These are phyloP conservation scores for Mycosphaerella sp. DNA, from an alignment of 2,329 filamentous ascomycete species.

Conservation along the genomic window DNA sequence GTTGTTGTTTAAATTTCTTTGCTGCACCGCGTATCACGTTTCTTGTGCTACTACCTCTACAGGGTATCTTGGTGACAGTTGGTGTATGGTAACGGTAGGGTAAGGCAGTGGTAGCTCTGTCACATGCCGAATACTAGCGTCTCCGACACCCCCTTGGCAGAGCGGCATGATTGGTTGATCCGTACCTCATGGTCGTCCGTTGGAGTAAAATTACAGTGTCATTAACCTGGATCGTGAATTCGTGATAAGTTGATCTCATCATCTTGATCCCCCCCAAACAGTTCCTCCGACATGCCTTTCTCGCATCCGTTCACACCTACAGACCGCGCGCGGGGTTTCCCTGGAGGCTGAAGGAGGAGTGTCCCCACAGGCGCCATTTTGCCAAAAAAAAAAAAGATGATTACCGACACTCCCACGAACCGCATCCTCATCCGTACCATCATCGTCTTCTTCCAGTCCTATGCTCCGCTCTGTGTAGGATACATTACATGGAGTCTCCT, in stretches of 20 bases:
- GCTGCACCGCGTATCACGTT: background rate
- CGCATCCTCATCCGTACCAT: constrained; percentile 20
- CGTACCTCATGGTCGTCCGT: background rate
- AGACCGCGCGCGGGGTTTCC: background rate
- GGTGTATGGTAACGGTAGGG: too few relatives aligned
- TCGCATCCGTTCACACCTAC: background rate
- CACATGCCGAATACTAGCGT: constrained; percentile 12
- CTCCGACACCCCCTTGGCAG: constrained; percentile 9
- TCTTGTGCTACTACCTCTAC: too few relatives aligned
- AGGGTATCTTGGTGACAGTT: too few relatives aligned
- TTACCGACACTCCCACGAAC: constrained; percentile 20
- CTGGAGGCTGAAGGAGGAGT: background rate
- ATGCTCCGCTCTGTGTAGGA: constrained; percentile 20
- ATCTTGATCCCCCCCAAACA: too few relatives aligned
- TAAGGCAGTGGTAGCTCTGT: too few relatives aligned
- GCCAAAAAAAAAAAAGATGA: constrained; percentile 12
- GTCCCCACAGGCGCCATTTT: too few relatives aligned
- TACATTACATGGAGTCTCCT: too few relatives aligned
- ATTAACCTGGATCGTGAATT: too few relatives aligned
- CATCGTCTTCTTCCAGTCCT: constrained; percentile 19
- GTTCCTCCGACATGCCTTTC: background rate
- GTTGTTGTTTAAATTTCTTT: background rate
- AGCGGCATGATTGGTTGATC: background rate
- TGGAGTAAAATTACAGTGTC: too few relatives aligned
- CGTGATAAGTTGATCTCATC: too few relatives aligned